Evolutionary conservation across 2,329 filamentous ascomycete species (phyloP), one percentile per base, ranked within the genome.

Genomic region (Whalleya microplaca): DNA sequence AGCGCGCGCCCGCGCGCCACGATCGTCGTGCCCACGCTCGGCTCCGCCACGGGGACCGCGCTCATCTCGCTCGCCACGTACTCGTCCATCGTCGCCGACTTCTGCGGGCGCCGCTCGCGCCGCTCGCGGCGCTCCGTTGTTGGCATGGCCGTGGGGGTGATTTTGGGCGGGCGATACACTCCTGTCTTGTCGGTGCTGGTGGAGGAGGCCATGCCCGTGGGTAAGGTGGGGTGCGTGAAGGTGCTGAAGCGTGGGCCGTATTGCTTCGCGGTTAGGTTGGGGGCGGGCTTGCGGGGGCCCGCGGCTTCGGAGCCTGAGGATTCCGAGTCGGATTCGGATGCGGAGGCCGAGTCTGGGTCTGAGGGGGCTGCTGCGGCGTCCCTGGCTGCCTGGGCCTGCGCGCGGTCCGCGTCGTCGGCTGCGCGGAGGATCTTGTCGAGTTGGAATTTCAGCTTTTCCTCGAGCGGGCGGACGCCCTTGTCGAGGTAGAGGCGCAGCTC

Each of bases 361-460:
- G n/a, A n/a, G n/a, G n/a, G n/a, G n/a, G n/a, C n/a, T n/a, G n/a
- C n/a, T n/a, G n/a, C n/a, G n/a, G n/a, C n/a, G n/a, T n/a, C n/a
- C n/a, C n/a, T n/a, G n/a, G 48, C 55, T n/a, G 68, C 76, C 48
- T 67, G 74, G 7, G 63, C 56, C 45, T 74, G 70, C 6, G 74
- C 71, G 32, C 83, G 78, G 61, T 87, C 83, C 3, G 85, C 82
- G 64, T 94, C 88, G 59, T 96, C 90, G 37, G 92, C 92, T 0
- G 92, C 91, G 61, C 92, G 89, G 19, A 99, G 81, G 21, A 97
- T 92, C 71, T 96, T 95, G 74, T 98, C 94, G 68, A 99, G 92
- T 72, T 97, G 93, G 75, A 97, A 99, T 64, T 92, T 94, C 59
- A 99, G 77, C 66, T 93, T 90, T 64, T 89, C 89, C 75, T 99